These are phyloP conservation scores for Teratosphaeria epicoccoides DNA, from an alignment of 2,329 filamentous ascomycete species.

Conservation along the genomic window DNA sequence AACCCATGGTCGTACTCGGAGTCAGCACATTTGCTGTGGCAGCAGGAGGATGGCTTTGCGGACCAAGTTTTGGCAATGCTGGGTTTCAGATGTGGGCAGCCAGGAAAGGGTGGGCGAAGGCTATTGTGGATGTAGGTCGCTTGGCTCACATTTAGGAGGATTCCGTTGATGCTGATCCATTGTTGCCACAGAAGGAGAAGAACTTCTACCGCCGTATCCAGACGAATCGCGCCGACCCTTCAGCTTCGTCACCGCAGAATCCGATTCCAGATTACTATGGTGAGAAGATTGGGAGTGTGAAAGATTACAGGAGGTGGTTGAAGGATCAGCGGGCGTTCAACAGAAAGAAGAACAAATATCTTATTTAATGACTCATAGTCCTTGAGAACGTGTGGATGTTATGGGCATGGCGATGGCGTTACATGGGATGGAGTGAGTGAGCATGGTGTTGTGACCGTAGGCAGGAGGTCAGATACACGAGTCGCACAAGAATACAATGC, in stretches of 20 bases:
- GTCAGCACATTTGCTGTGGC: slow-evolving; percentile 66
- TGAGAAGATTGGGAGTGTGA: slow-evolving; percentile 91
- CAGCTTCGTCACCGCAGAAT: slow-evolving; percentile 78
- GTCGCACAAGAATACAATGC: not conserved
- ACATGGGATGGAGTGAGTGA: not conserved
- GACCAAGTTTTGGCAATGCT: slow-evolving; percentile 69
- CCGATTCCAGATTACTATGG: slow-evolving; percentile 97
- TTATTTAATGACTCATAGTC: slow-evolving; percentile 37
- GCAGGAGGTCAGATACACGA: not conserved
- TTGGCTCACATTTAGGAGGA: not conserved
- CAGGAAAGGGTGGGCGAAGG: slow-evolving; percentile 45
- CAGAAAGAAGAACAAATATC: slow-evolving; percentile 63
- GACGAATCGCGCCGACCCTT: slow-evolving; percentile 84
- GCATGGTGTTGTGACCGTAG: not conserved
- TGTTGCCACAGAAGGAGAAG: slow-evolving; percentile 61
- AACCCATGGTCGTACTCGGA: slow-evolving; percentile 78
- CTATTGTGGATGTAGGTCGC: slow-evolving; percentile 56
- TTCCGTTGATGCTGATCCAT: not conserved
- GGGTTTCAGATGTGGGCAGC: slow-evolving; percentile 70
- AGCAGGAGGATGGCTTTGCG: slow-evolving; percentile 77
- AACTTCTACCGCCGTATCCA: slow-evolving; percentile 89
- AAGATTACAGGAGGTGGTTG: slow-evolving; percentile 86
- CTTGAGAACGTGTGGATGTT: not conserved
- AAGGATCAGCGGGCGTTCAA: slow-evolving; percentile 97
- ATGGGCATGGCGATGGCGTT: slow-evolving; percentile 5